A percentile compares a stretch with the other conserved stretches of the same genome.
These are phyloP conservation scores for Penicillium tannophilum DNA, from an alignment of 495 filamentous ascomycete species.

Conservation along the genomic window DNA sequence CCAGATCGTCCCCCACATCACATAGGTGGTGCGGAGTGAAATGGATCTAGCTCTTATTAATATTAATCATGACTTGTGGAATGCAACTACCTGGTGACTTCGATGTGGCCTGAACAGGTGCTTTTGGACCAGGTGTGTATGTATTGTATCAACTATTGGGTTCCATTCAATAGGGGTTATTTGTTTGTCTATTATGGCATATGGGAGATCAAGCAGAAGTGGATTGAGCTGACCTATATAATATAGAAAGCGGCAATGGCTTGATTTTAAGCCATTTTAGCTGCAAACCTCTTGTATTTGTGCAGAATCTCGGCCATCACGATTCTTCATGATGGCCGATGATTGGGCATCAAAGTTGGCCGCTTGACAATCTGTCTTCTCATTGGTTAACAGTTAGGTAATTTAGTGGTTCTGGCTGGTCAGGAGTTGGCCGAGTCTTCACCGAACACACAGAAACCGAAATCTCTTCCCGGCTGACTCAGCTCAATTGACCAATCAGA, in stretches of 20 bases:
- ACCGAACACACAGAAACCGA: not conserved
- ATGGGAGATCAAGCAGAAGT: not conserved
- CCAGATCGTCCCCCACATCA: not conserved
- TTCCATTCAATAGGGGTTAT: not conserved
- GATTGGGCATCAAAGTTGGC: slow-evolving; percentile 3
- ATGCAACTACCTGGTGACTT: not conserved
- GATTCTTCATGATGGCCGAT: not conserved
- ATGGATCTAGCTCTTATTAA: slow-evolving; percentile 3
- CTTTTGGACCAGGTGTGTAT: not conserved
- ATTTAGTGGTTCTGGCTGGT: no score
- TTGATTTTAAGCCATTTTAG: no score
- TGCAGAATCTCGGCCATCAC: not conserved
- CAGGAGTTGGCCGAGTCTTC: not conserved
- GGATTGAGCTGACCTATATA: no score
- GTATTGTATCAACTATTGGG: not conserved
- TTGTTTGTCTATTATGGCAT: not conserved
- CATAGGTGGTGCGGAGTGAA: not conserved
- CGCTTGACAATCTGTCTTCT: not conserved
- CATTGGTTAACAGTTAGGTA: no score
- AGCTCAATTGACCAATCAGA: not conserved
- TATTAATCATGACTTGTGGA: slow-evolving; percentile 12
- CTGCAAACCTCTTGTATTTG: not conserved
- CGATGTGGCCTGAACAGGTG: not conserved
- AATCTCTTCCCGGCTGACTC: slow-evolving; percentile 1
- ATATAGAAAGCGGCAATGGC: no score